phyloP scores from a whole-genome alignment of 805 yeast species.

The Yamadazyma insecticola region DNA sequence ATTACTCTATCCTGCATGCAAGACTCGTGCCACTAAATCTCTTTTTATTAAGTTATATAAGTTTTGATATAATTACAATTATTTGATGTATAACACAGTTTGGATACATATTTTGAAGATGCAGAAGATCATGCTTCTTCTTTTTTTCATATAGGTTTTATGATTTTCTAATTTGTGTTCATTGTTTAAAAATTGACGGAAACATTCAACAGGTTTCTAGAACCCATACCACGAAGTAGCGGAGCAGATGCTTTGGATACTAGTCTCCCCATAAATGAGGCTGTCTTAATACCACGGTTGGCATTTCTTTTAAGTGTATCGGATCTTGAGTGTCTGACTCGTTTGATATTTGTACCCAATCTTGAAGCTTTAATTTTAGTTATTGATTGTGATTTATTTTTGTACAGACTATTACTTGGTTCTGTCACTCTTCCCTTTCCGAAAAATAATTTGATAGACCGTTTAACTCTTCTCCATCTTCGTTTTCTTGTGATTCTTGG shows the following conservation, averaged over 20 bases:
- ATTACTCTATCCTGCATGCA: too few species aligned
- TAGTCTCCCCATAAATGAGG: conserved; percentile 17
- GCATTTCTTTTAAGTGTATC: conserved; percentile 16
- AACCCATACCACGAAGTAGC: conserved; percentile 9
- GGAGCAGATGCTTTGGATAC: conserved; percentile 18
- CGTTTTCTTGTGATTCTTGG: conserved; percentile 29
- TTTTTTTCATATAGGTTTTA: too few species aligned
- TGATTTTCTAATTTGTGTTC: too few species aligned
- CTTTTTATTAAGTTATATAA: too few species aligned
- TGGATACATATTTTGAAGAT: too few species aligned
- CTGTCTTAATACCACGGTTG: conserved; percentile 15
- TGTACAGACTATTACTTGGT: conserved; percentile 14
- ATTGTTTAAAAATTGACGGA: conserved; percentile 13
- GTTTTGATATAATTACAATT: too few species aligned
- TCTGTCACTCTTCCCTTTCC: conserved; percentile 22
- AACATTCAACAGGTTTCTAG: conserved; percentile 13
- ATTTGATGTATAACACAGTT: too few species aligned
- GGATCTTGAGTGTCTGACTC: conserved; percentile 8
- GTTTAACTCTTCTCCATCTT: conserved; percentile 25
- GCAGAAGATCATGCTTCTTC: too few species aligned
- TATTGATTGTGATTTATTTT: conserved; percentile 12
- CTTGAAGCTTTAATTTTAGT: conserved; percentile 24
- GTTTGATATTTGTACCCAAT: conserved; percentile 15
- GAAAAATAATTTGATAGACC: conserved; percentile 23
- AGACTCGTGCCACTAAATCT: too few species aligned